Conservation (phyloP, 1,139 yeast genomes). For the Citeromyces hawaiiensis region DNA sequence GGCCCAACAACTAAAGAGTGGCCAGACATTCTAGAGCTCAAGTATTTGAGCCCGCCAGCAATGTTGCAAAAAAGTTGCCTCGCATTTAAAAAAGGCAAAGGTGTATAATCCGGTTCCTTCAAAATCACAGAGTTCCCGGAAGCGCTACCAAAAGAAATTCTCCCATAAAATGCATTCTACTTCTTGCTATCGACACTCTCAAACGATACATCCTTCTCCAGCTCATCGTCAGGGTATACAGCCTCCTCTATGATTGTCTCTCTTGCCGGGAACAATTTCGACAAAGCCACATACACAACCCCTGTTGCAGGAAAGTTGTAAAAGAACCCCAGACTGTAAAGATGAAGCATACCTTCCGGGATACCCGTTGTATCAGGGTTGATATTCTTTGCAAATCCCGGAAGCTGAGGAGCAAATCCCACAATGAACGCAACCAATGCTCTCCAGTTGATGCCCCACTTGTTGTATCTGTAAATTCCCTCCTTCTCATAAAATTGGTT, state of each 20-base stretch:
- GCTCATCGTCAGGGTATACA: background rate
- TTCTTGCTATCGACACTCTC: no score
- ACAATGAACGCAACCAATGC: conserved; percentile 25
- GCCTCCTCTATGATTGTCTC: background rate
- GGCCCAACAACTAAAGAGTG: no score
- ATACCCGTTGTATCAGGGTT: conserved; percentile 12
- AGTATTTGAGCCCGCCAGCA: no score
- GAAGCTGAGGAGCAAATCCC: conserved; percentile 22
- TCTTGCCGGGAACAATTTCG: conserved; percentile 4
- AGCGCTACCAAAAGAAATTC: no score
- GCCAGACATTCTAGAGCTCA: no score
- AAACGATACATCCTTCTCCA: no score
- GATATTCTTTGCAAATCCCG: conserved; percentile 16
- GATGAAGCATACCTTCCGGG: conserved; percentile 2
- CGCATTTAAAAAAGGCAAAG: no score
- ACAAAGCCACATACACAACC: conserved; percentile 4
- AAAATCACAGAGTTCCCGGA: no score
- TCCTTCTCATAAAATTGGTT: conserved; percentile 21
- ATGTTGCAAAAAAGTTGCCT: no score
- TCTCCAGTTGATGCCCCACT: conserved; percentile 26
- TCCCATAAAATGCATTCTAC: no score
- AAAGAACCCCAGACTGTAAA: conserved; percentile 3
- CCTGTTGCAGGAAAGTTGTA: conserved; percentile 4
- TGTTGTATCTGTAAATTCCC: conserved; percentile 24
- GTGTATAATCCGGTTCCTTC: no score